Percentiles rank a stretch among this genome's conserved stretches.
Conservation (phyloP, 805 yeast species). For the Debaryomyces hansenii region DNA sequence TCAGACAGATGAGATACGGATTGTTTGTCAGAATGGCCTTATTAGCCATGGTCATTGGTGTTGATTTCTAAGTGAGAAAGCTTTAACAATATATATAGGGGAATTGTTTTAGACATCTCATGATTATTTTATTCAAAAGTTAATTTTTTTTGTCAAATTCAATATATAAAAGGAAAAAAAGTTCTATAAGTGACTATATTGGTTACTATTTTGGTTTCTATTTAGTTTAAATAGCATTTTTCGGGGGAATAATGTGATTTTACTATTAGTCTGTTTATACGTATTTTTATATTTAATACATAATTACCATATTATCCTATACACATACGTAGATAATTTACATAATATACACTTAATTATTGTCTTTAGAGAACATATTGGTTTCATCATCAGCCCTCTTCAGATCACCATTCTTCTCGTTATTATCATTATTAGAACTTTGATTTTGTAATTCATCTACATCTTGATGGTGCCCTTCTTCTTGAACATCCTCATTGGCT, state of each 20-base stretch:
- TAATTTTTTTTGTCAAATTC: too few relatives aligned
- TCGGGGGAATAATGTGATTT: conserved; percentile 4
- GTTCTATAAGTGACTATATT: too few relatives aligned
- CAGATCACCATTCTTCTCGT: conserved; percentile 5
- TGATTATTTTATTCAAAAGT: background rate
- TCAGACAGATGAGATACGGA: conserved; percentile 99
- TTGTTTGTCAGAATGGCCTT: conserved; percentile 98
- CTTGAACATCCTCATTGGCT: conserved; percentile 45
- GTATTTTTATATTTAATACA: too few relatives aligned
- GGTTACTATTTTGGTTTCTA: too few relatives aligned
- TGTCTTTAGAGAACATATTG: conserved; percentile 19
- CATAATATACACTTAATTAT: conserved; percentile 4
- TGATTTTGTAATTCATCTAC: conserved; percentile 1
- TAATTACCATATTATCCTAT: background rate
- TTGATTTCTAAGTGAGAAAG: conserved; percentile 57
- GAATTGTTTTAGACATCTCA: conserved; percentile 3
- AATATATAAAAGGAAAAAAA: conserved; percentile 2
- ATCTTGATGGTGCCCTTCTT: conserved; percentile 6
- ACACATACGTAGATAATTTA: background rate
- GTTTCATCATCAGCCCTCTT: conserved; percentile 15
- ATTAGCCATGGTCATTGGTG: conserved; percentile 96
- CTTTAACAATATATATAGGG: conserved; percentile 6
- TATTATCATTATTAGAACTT: conserved; percentile 3
- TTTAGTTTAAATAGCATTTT: background rate
- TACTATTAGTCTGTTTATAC: background rate